These are phyloP conservation scores for Nepenthes mirabilis DNA, from an alignment of 148 eudicot genomes.

Conservation along the genomic window DNA sequence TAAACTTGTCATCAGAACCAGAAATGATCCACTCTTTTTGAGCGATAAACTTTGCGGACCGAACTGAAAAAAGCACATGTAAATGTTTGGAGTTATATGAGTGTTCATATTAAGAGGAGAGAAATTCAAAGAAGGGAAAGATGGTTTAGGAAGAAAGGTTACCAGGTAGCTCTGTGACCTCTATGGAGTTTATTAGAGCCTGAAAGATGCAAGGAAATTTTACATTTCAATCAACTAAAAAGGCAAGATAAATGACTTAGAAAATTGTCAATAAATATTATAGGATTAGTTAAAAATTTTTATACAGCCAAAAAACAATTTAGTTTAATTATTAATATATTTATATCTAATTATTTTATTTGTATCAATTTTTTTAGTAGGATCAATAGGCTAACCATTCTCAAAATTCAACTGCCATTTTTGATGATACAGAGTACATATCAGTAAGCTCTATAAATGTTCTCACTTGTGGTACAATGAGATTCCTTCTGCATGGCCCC, in stretches of 20 bases:
- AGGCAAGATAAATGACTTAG: background rate
- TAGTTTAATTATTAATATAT: too few species aligned
- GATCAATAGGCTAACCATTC: too few species aligned
- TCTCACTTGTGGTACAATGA: too few species aligned
- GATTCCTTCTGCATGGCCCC: too few species aligned
- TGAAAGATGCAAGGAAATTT: conserved; percentile 12
- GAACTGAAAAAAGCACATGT: conserved; percentile 12
- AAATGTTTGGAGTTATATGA: background rate
- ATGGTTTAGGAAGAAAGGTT: background rate
- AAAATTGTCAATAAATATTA: too few species aligned
- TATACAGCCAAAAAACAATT: too few species aligned
- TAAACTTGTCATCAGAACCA: conserved; percentile 28
- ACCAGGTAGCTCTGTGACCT: conserved; percentile 65
- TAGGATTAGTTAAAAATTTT: too few species aligned
- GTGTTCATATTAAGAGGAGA: background rate
- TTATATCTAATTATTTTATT: too few species aligned
- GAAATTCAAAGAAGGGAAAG: background rate
- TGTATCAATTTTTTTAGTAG: too few species aligned
- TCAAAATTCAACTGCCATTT: too few species aligned
- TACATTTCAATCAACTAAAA: background rate
- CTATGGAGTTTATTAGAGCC: conserved; percentile 60
- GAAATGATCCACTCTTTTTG: conserved; percentile 28
- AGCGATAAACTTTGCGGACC: conserved; percentile 27
- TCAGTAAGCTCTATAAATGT: too few species aligned
- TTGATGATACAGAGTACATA: too few species aligned